Conservation (phyloP, 768 basidiomycete species). For the Tephrocybe rancida region DNA sequence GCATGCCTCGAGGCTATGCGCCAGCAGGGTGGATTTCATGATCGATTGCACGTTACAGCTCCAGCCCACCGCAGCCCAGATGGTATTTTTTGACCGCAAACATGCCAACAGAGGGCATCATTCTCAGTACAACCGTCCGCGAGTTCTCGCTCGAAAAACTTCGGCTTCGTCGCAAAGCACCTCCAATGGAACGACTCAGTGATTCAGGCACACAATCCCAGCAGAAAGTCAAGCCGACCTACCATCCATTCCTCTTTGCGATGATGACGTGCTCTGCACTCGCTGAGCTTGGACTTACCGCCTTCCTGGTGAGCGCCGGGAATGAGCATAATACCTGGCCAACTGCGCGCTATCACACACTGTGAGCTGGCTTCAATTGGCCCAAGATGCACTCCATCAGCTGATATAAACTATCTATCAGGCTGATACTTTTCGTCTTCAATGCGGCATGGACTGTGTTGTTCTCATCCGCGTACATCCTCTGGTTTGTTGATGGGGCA, state of each 20-base stretch:
- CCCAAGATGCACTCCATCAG: not conserved
- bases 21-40: not conserved
- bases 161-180: not conserved
- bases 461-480: slow-evolving; percentile 68
- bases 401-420: slow-evolving; percentile 17
- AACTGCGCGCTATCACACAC: slow-evolving; percentile 60
- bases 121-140: not conserved
- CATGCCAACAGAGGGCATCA: slow-evolving; percentile 5
- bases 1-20: slow-evolving; percentile 3
- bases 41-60: not conserved
- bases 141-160: slow-evolving; percentile 2
- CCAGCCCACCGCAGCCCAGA: not conserved
- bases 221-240: slow-evolving; percentile 50
- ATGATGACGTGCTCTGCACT: slow-evolving; percentile 69
- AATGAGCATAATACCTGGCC: slow-evolving; percentile 66
- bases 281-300: slow-evolving; percentile 74
- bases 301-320: slow-evolving; percentile 71
- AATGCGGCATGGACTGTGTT: slow-evolving; percentile 75
- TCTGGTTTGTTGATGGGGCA: slow-evolving; percentile 70
- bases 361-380: slow-evolving; percentile 43
- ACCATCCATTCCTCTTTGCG: slow-evolving; percentile 63
- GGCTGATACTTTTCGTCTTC: slow-evolving; percentile 62
- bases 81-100: slow-evolving; percentile 4
- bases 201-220: not conserved
- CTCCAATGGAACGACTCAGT: slow-evolving; percentile 10